These are phyloP conservation scores for Metschnikowia koreensis DNA, from an alignment of 805 yeast species.

Conservation along the genomic window DNA sequence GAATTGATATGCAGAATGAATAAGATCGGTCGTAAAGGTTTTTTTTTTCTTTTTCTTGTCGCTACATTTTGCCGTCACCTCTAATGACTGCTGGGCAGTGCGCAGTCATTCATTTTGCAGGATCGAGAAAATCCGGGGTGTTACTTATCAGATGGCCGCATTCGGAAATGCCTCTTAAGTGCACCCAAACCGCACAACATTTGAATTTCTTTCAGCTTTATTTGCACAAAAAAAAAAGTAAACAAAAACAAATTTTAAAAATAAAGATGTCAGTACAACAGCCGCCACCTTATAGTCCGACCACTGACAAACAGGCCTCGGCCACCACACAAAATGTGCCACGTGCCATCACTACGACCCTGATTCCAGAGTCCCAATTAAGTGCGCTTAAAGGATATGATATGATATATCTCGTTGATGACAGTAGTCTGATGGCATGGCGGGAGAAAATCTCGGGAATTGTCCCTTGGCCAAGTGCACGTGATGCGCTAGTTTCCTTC, in stretches of 20 bases:
- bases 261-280: conserved; percentile 3
- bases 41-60: too few relatives aligned
- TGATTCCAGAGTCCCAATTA: conserved; percentile 12
- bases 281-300: conserved; percentile 7
- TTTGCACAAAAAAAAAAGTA: too few relatives aligned
- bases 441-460: conserved; percentile 11
- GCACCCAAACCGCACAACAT: too few relatives aligned
- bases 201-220: too few relatives aligned
- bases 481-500: conserved; percentile 14
- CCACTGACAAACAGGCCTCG: background rate
- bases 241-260: too few relatives aligned
- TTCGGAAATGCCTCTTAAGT: too few relatives aligned
- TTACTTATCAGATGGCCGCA: too few relatives aligned
- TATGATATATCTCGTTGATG: conserved; percentile 16
- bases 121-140: background rate
- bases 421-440: conserved; percentile 17
- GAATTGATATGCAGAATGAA: too few relatives aligned
- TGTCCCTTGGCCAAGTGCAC: conserved; percentile 17
- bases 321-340: background rate
- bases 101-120: conserved; percentile 1
- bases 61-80: background rate
- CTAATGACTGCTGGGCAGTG: background rate
- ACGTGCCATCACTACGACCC: conserved; percentile 9
- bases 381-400: conserved; percentile 18
- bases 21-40: too few relatives aligned